Percentiles rank a stretch among this genome's conserved stretches.
phyloP scores from a whole-genome alignment of 1,284 basidiomycete genomes.

The Melampsora larici-populina region DNA sequence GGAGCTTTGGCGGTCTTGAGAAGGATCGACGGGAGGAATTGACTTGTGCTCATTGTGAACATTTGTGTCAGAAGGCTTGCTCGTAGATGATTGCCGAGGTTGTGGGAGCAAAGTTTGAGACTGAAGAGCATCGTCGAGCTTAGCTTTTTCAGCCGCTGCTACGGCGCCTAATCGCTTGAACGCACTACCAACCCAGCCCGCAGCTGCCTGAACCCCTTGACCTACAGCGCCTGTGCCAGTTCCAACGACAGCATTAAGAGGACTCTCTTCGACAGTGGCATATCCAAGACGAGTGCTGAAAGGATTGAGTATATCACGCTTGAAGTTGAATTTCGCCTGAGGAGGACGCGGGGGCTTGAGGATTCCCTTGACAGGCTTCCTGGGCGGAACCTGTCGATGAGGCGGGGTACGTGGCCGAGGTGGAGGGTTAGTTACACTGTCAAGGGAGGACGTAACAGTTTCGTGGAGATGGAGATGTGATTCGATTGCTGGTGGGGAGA shows the following conservation, averaged over 20 bases:
- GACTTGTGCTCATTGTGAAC: not conserved
- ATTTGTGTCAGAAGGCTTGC: slow-evolving; percentile 23
- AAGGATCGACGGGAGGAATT: not conserved
- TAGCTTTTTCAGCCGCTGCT: slow-evolving; percentile 5
- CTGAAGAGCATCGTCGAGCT: slow-evolving; percentile 5
- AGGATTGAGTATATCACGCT: slow-evolving; percentile 48
- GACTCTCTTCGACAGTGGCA: slow-evolving; percentile 36
- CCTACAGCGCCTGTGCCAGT: slow-evolving; percentile 16
- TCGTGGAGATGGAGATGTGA: no score
- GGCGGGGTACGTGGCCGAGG: slow-evolving; percentile 36
- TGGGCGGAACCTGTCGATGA: slow-evolving; percentile 18
- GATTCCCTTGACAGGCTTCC: slow-evolving; percentile 45
- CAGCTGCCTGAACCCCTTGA: slow-evolving; percentile 36
- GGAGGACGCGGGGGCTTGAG: slow-evolving; percentile 46
- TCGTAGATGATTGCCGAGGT: slow-evolving; percentile 7
- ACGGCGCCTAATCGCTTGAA: slow-evolving; percentile 36
- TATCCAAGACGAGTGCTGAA: slow-evolving; percentile 44
- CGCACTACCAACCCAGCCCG: slow-evolving; percentile 38
- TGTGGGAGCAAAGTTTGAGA: slow-evolving; percentile 2
- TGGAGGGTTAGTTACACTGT: not conserved
- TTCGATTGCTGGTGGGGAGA: no score
- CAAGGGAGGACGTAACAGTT: not conserved
- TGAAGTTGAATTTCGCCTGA: slow-evolving; percentile 47
- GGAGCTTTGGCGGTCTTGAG: slow-evolving; percentile 3
- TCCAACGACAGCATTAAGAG: slow-evolving; percentile 18